Evolutionary conservation across 345 rosid genomes (phyloP), one percentile per base, ranked within the genome.

Genomic region (Dipteronia sinensis): DNA sequence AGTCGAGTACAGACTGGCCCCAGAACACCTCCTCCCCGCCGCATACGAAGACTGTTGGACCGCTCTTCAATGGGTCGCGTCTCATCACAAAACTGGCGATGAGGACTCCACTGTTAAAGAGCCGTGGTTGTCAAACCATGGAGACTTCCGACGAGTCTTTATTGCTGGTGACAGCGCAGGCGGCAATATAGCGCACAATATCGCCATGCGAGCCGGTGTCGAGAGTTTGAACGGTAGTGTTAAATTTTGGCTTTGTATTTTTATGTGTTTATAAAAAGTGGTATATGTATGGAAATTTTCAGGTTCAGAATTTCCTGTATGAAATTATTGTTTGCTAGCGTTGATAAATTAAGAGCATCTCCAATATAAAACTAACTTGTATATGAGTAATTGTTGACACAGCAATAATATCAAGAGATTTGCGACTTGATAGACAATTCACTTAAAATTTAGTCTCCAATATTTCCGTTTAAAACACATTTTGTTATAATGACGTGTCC

Each of bases 1-100:
- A 4, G 63, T 87, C 6, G 87, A 87, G 69, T 84, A 87, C 82
- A 64, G 90, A 61, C 72, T 79, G n/a, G 86, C 84, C 53, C 87
- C 86, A 1, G 87, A 84, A 56, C 72, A 82, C 67, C 81, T 71
- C 22, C 76, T 87, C 31, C 86, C 86, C 9, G 27, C 75, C 3
- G 82, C 79, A 1, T 87, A 81, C 46, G 79, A 87, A 9, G 90
- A 85, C 23, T 80, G 80, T 46, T 81, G 85, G 88, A 68, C 80
- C 13, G 87, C 77, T 3, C 82, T 87, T 12, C 79, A 83, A 29
- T 83, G 87, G 87, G 85, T 79, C 12, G 74, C 76, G 2, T 72
- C 81, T 9, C 88, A 83, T 29, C n/a, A 17, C 8, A 63, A 40
- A 25, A 25, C 13, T 11, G 40, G 3, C 31, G 49, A 29, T 22